Evolutionary conservation across 2,329 filamentous ascomycete species (phyloP).

Genomic region (Fusarium virguliforme): DNA sequence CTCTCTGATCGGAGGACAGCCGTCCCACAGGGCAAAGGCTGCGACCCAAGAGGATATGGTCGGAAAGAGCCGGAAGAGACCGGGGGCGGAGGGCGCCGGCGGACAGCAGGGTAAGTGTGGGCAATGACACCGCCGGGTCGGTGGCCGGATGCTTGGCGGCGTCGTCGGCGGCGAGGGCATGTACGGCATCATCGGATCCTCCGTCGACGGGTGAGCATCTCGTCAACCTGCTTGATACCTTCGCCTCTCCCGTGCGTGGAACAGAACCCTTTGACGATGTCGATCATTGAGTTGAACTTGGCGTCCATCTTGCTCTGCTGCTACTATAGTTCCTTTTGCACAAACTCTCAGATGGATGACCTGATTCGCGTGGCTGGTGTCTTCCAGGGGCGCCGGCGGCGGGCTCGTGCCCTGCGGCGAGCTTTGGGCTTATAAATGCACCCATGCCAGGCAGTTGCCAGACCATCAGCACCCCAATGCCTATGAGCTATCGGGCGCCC

Average conservation of each 20-base stretch:
- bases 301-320: not conserved
- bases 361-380: no score
- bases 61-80: not conserved
- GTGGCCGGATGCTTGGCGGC: not conserved
- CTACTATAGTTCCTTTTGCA: not conserved
- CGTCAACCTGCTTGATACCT: not conserved
- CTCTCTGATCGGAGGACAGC: not conserved
- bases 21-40: not conserved
- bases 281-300: conserved; percentile 7
- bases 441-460: no score
- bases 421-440: no score
- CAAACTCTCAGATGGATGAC: not conserved
- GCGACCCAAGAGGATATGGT: not conserved
- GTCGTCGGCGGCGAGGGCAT: not conserved
- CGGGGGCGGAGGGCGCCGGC: not conserved
- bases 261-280: not conserved
- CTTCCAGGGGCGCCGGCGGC: no score
- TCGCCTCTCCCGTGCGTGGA: not conserved
- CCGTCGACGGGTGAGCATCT: not conserved
- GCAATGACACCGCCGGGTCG: not conserved
- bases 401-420: no score
- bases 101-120: not conserved
- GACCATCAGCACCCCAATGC: no score
- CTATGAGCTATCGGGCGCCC: no score
- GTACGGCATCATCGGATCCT: not conserved